phyloP scores from a whole-genome alignment of 768 basidiomycete species.

The Tephrocybe sp. region DNA sequence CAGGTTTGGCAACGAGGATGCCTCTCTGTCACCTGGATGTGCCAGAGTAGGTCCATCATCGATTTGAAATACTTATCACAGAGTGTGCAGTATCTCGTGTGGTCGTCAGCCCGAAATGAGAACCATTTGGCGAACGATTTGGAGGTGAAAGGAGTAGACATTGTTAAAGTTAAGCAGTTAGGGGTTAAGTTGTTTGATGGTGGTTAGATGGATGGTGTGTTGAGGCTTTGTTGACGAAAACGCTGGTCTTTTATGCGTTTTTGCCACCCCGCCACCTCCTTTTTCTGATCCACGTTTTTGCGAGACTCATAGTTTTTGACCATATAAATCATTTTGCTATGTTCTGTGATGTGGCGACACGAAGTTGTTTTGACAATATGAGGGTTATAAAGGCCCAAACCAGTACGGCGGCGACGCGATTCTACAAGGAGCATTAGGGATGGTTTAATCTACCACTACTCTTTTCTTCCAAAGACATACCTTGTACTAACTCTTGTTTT shows the following conservation, averaged over 20 bases:
- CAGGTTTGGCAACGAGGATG: slow-evolving; percentile 11
- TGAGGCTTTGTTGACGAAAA: neutral
- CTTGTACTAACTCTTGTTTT: too few species aligned
- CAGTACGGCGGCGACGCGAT: too few species aligned
- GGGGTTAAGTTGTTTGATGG: slow-evolving; percentile 1
- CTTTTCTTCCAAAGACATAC: too few species aligned
- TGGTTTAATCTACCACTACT: neutral
- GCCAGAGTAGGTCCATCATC: neutral
- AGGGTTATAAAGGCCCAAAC: too few species aligned
- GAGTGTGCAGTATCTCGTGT: slow-evolving; percentile 1
- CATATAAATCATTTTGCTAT: neutral
- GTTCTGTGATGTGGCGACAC: neutral
- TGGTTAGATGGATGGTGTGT: slow-evolving; percentile 5
- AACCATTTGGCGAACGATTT: neutral
- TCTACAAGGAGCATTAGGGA: too few species aligned
- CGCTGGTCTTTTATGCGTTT: slow-evolving; percentile 6
- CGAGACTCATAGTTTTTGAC: neutral
- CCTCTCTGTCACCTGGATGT: neutral
- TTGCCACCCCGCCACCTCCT: slow-evolving; percentile 8
- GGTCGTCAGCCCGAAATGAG: neutral
- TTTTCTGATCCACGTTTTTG: neutral
- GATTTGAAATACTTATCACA: slow-evolving; percentile 4
- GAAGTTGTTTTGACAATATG: too few species aligned
- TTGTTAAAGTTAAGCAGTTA: slow-evolving; percentile 2
- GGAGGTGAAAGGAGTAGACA: neutral